phyloP scores from a whole-genome alignment of 768 basidiomycete species.

The Sutorius australiensis region DNA sequence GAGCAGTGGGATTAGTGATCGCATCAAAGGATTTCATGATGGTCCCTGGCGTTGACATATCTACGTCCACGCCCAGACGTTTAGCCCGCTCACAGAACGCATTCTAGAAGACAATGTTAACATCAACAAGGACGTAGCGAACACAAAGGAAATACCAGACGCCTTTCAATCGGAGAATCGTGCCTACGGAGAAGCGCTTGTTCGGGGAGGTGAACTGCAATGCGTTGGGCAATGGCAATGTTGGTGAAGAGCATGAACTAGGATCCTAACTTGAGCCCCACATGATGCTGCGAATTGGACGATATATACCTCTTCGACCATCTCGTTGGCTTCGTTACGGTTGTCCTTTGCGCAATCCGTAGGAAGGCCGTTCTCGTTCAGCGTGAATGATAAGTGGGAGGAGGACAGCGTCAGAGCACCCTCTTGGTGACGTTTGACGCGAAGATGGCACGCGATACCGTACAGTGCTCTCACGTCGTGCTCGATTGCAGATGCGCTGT shows the following conservation, averaged over 20 bases:
- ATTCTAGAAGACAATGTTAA: constrained; percentile 43
- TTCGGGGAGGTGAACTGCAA: constrained; percentile 92
- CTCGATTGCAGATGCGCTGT: constrained; percentile 58
- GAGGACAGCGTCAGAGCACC: constrained; percentile 75
- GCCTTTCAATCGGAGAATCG: constrained; percentile 87
- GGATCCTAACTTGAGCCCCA: constrained; percentile 1
- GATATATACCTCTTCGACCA: constrained; percentile 81
- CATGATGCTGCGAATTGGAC: not conserved
- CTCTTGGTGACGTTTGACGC: constrained; percentile 67
- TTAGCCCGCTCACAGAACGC: constrained; percentile 77
- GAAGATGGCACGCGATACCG: constrained; percentile 67
- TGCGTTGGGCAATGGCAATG: constrained; percentile 84
- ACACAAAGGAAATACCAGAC: constrained; percentile 49
- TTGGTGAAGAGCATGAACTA: constrained; percentile 96
- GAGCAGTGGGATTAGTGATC: constrained; percentile 69
- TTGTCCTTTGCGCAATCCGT: constrained; percentile 69
- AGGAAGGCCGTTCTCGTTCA: constrained; percentile 79
- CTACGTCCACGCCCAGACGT: constrained; percentile 79
- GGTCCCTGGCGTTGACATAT: constrained; percentile 71
- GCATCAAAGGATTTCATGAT: constrained; percentile 83
- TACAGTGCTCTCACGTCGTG: constrained; percentile 72
- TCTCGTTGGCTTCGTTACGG: constrained; percentile 64
- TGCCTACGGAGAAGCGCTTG: constrained; percentile 96
- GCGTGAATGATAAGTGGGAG: constrained; percentile 65
- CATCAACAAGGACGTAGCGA: not conserved